phyloP scores from a whole-genome alignment of 2,329 filamentous ascomycete species.

The Monosporascus sp. region DNA sequence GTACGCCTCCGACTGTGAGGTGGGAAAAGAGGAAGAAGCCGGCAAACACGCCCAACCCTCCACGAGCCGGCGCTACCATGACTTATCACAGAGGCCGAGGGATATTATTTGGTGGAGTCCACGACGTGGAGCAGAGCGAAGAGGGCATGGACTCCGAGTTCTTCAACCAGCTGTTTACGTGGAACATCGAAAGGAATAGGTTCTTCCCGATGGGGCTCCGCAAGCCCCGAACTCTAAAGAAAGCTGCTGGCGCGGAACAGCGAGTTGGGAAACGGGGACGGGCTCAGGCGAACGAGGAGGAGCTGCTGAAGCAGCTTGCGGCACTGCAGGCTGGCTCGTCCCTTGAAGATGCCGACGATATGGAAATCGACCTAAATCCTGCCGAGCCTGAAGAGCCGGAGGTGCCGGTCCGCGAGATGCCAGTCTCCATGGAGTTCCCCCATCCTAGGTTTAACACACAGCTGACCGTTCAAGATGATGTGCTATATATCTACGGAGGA shows the following conservation, averaged over 20 bases:
- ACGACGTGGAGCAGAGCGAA: slow-evolving; percentile 85
- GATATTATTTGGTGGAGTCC: slow-evolving; percentile 89
- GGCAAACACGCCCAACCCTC: slow-evolving; percentile 78
- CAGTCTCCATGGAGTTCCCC: slow-evolving; percentile 74
- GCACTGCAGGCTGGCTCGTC: slow-evolving; percentile 73
- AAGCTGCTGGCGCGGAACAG: slow-evolving; percentile 53
- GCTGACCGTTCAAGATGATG: slow-evolving; percentile 84
- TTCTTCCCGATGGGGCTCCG: slow-evolving; percentile 82
- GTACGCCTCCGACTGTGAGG: slow-evolving; percentile 65
- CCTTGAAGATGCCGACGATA: slow-evolving; percentile 45
- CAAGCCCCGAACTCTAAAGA: slow-evolving; percentile 64
- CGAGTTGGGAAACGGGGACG: slow-evolving; percentile 62
- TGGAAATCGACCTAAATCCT: slow-evolving; percentile 41
- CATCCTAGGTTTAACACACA: slow-evolving; percentile 89
- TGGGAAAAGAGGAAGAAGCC: slow-evolving; percentile 95
- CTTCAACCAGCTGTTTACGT: slow-evolving; percentile 86
- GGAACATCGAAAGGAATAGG: slow-evolving; percentile 92
- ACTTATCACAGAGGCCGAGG: slow-evolving; percentile 88
- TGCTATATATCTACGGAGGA: slow-evolving; percentile 89
- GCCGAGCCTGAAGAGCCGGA: slow-evolving; percentile 52
- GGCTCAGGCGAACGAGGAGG: slow-evolving; percentile 86
- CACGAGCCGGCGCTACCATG: slow-evolving; percentile 89
- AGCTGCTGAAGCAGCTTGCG: slow-evolving; percentile 80
- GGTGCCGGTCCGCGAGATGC: slow-evolving; percentile 56
- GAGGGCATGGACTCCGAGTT: slow-evolving; percentile 97